Evolutionary conservation across 1,284 basidiomycete species (phyloP), one percentile per base, ranked within the genome.

Genomic region (Amylostereum areolatum): DNA sequence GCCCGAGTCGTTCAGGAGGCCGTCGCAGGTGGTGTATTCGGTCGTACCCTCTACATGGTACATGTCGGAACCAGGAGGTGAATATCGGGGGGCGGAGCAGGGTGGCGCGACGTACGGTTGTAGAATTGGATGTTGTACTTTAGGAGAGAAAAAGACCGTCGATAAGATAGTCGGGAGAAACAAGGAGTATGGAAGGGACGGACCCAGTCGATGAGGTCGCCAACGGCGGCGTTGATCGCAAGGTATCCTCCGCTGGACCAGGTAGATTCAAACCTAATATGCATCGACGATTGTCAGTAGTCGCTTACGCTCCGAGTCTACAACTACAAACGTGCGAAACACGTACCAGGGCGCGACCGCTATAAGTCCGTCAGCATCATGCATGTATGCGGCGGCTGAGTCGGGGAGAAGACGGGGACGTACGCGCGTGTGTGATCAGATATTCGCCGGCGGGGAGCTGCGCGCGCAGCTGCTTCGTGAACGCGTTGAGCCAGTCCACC

Each of bases 11-110:
- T 70, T 78, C 45, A 85, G 71, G 43, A 85, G 74, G 36, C 67
- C 67, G 47, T 58, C 60, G 62, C 80, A 83, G 46, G 75, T 79
- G 30, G 76, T 80, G 64, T 83, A 83, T 61, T 80, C 78, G 43
- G 61, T 65, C 9, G 67, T 62, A 25, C 79, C 79, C 41, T 43
- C 8, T 9, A n/a, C n/a, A 8, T 9, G 34, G 8, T 8, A 35
- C 34, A 35, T n/a, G 34, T 35, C 34, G 34, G 9, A 73, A 82
- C 79, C 80, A 61, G 52, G 25, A 2, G 7, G 11, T n/a, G 9
- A n/a, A n/a, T n/a, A n/a, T n/a, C n/a, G n/a, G n/a, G n/a, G n/a
- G n/a, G n/a, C n/a, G n/a, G n/a, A n/a, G n/a, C n/a, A n/a, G n/a
- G n/a, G n/a, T n/a, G n/a, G n/a, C n/a, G 25, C n/a, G 4, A 43